phyloP scores from a whole-genome alignment of 2,329 filamentous ascomycete species.

The Alternaria rosae region DNA sequence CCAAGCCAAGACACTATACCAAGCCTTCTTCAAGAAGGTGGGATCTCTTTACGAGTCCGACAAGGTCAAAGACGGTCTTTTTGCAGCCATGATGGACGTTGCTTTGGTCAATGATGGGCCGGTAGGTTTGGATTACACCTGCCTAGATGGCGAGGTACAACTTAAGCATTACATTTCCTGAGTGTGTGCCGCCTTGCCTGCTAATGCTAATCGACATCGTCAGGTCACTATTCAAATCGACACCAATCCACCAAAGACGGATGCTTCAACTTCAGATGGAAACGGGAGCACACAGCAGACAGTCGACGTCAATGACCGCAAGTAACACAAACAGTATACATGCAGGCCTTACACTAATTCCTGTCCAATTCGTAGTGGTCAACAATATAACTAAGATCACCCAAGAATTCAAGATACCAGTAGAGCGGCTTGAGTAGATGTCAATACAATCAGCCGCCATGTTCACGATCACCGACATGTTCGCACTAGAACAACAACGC shows the following conservation, averaged over 20 bases:
- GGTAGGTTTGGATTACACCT: constrained; percentile 68
- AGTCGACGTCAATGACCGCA: constrained; percentile 34
- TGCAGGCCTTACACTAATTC: not conserved
- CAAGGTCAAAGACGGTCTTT: constrained; percentile 91
- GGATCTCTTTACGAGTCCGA: constrained; percentile 74
- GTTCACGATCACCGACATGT: not conserved
- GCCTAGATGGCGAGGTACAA: constrained; percentile 64
- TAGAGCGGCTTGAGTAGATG: constrained; percentile 42
- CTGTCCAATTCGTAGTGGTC: constrained; percentile 13
- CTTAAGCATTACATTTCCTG: constrained; percentile 28
- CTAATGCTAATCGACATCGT: not conserved
- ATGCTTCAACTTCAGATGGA: constrained; percentile 31
- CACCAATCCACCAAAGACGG: constrained; percentile 55
- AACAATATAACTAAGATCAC: constrained; percentile 43
- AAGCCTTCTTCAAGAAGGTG: constrained; percentile 81
- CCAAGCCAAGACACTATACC: constrained; percentile 81
- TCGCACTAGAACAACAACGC: not conserved
- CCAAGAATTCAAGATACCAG: constrained; percentile 44
- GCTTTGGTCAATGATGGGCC: constrained; percentile 85
- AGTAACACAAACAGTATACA: constrained; percentile 3
- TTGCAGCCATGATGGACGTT: constrained; percentile 99
- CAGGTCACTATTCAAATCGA: constrained; percentile 61
- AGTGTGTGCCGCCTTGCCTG: not conserved
- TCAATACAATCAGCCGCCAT: not conserved
- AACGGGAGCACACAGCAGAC: constrained; percentile 12